phyloP scores from a whole-genome alignment of 495 filamentous ascomycete genomes.

The Penicillium bovifimosum region DNA sequence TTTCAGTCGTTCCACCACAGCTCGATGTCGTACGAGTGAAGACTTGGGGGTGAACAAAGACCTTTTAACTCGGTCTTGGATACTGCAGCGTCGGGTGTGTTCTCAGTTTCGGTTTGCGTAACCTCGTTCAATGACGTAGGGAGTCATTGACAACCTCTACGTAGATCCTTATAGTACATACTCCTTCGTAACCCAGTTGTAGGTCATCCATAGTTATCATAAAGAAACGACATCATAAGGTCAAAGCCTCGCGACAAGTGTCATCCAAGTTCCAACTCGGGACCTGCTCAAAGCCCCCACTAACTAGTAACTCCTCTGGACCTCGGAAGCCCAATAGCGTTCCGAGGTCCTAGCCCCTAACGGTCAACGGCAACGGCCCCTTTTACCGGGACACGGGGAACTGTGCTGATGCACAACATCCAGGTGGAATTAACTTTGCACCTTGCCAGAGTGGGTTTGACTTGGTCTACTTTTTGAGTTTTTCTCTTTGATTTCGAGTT shows the following conservation, averaged over 20 bases:
- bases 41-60: not conserved
- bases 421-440: not conserved
- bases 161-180: too few relatives aligned
- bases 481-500: not conserved
- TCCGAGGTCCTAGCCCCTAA: slow-evolving; percentile 10
- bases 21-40: not conserved
- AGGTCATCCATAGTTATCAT: too few relatives aligned
- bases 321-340: slow-evolving; percentile 2
- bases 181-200: too few relatives aligned
- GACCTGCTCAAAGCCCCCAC: not conserved
- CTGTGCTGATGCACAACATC: slow-evolving; percentile 23
- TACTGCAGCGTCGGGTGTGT: not conserved
- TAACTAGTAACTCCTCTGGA: not conserved
- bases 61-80: not conserved
- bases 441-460: not conserved
- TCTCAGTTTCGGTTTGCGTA: not conserved
- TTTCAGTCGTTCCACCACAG: not conserved
- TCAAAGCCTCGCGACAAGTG: not conserved
- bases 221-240: too few relatives aligned
- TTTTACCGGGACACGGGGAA: slow-evolving; percentile 15
- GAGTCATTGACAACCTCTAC: too few relatives aligned
- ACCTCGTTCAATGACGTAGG: not conserved
- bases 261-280: not conserved
- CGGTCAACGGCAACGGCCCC: slow-evolving; percentile 17
- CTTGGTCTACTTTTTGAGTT: not conserved